phyloP scores from a whole-genome alignment of 441 rosid species.

The Omphalea diandra region DNA sequence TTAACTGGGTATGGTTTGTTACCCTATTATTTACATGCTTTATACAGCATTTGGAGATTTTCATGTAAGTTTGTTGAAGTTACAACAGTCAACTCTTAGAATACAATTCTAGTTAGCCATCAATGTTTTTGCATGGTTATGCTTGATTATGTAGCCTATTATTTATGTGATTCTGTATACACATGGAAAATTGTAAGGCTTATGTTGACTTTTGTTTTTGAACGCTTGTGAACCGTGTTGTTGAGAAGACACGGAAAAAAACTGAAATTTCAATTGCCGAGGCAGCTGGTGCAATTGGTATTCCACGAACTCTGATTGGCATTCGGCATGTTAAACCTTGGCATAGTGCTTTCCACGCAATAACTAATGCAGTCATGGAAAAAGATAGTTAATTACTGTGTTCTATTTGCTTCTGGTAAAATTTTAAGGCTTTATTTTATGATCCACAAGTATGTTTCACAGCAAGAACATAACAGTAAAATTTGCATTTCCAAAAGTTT shows the following conservation, averaged over 20 bases:
- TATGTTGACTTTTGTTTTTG: conserved; percentile 19
- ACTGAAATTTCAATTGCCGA: conserved; percentile 72
- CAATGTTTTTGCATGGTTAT: neutral
- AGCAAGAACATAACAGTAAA: neutral
- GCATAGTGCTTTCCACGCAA: neutral
- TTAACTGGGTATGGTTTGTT: neutral
- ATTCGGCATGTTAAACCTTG: conserved; percentile 79
- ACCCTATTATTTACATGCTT: too few relatives aligned
- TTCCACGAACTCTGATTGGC: conserved; percentile 85
- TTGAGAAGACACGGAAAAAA: conserved; percentile 79
- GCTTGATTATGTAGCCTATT: neutral
- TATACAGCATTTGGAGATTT: neutral
- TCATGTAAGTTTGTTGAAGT: neutral
- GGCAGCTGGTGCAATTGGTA: conserved; percentile 79
- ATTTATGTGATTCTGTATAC: neutral
- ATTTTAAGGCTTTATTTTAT: neutral
- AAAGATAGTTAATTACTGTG: neutral
- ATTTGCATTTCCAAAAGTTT: neutral
- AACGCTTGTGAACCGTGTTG: conserved; percentile 91
- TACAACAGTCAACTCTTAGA: neutral
- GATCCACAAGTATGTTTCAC: neutral
- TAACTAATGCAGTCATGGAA: neutral
- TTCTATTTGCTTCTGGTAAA: neutral
- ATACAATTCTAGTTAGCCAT: neutral
- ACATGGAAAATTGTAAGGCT: neutral